Conservation (phyloP, 169 alveolate species). For the Plasmodium vivax region DNA sequence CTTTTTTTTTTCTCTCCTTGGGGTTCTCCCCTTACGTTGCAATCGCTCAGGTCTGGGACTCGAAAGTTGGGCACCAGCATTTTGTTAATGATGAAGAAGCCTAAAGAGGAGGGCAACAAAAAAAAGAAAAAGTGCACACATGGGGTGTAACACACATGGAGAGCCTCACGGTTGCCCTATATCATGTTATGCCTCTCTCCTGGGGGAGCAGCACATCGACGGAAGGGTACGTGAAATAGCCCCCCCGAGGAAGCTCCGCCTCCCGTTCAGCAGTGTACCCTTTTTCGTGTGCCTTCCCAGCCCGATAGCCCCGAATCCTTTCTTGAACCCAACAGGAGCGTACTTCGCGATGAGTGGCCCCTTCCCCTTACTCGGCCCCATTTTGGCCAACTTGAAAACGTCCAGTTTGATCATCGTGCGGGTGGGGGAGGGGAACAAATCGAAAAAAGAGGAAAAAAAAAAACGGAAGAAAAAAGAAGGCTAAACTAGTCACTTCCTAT, state of each 20-base stretch:
- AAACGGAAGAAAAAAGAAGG: not conserved
- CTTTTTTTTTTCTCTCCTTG: not conserved
- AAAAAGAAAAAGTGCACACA: not conserved
- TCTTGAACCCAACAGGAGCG: conserved; percentile 90
- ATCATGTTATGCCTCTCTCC: not conserved
- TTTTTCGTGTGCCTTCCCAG: conserved; percentile 89
- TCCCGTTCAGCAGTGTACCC: conserved; percentile 73
- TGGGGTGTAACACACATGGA: not conserved
- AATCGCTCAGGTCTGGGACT: conserved; percentile 81
- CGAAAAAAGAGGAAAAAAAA: not conserved
- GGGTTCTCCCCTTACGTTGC: conserved; percentile 70
- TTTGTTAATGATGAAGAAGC: conserved; percentile 87
- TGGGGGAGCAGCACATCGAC: not conserved
- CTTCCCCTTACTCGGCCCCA: conserved; percentile 90
- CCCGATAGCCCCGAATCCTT: conserved; percentile 92
- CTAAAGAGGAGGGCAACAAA: conserved; percentile 37
- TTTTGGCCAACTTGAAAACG: conserved; percentile 77
- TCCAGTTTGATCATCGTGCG: conserved; percentile 46
- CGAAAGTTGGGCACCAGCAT: conserved; percentile 89
- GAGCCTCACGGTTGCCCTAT: not conserved
- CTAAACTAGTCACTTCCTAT: not conserved
- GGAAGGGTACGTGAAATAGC: not conserved
- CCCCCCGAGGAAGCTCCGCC: not conserved
- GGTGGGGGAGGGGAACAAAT: not conserved
- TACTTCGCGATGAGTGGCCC: conserved; percentile 89